Evolutionary conservation across 2,329 filamentous ascomycete species (phyloP).

Genomic region (Alternaria alternata): DNA sequence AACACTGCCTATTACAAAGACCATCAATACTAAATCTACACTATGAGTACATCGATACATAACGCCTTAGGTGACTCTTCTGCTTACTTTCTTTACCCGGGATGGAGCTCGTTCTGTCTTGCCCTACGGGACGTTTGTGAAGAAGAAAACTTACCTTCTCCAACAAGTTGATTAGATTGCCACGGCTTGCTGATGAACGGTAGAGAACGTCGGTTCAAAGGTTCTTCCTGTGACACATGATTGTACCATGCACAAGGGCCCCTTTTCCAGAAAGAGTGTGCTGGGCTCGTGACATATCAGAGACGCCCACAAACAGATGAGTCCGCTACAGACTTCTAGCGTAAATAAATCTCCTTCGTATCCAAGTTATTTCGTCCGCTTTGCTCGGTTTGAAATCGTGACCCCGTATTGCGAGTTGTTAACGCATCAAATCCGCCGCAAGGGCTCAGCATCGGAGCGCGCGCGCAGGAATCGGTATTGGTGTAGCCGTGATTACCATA

Average conservation of each 20-base stretch:
- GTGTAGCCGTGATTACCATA: background rate
- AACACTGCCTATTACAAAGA: background rate
- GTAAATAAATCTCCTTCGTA: background rate
- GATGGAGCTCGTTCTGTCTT: background rate
- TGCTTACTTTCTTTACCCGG: background rate
- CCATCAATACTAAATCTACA: background rate
- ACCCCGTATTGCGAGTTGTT: background rate
- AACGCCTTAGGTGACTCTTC: background rate
- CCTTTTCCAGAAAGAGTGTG: background rate
- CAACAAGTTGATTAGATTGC: background rate
- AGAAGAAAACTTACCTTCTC: background rate
- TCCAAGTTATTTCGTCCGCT: too few species aligned
- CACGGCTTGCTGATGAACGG: background rate
- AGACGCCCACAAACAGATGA: background rate
- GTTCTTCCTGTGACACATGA: background rate
- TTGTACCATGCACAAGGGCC: background rate
- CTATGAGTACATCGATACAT: background rate
- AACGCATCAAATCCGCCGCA: background rate
- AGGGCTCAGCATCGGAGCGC: background rate
- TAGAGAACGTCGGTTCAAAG: background rate
- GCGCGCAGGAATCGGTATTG: constrained; percentile 2
- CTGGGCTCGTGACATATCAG: background rate
- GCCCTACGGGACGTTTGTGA: background rate
- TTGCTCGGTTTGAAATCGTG: too few species aligned
- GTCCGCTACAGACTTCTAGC: background rate